Base-by-base conservation (phyloP, 495 filamentous ascomycete genomes). In the Neurospora sp. region DNA sequence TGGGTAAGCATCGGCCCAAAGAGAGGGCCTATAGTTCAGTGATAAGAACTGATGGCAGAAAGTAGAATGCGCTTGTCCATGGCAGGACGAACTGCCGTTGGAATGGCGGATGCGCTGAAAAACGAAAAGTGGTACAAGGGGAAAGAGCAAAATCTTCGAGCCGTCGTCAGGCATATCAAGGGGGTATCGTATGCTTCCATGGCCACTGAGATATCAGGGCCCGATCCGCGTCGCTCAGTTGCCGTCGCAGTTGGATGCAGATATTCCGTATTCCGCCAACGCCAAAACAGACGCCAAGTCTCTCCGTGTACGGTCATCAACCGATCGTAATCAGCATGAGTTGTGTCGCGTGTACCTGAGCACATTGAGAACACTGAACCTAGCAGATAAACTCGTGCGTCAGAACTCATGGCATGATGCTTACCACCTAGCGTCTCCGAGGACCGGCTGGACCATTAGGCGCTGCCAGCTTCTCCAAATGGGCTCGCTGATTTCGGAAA, bases 401-500 rank as follows among this genome's bases (percentile, higher is more conserved):
- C 71, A 44, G 31, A 59, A 37, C 22, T 71, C 38, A 38, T 71
- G 16, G 47, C 39, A 9, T 69, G 27, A 44, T 35, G 72, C 72
- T 39, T 53, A 69, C 22, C 65, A 41, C 18, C 22, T 22, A 53
- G 39, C 47, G 20, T 71, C 35, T 27, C 8, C 10, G 38, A 37
- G 14, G 61, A 70, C 31, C 71, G 70, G 22, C 61, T 22, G 71
- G 27, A 38, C 65, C 44, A 35, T 42, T 12, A 53, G 35, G 42
- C 71, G 39, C 27, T 14, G 53, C 71, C 40, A 82, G 72, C 18
- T 75, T 75, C 40, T 80, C 71, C 2, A 85, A 73, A 74, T 78
- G 86, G 10, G 82, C 78, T 37, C 93, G 86, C 75, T 94, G 91
- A n/a, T 83, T 77, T 8, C 84, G 79, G 72, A 94, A 93, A 39